Conservation (phyloP, 2,329 filamentous ascomycete genomes). For the Trichophyton mentagrophytes region DNA sequence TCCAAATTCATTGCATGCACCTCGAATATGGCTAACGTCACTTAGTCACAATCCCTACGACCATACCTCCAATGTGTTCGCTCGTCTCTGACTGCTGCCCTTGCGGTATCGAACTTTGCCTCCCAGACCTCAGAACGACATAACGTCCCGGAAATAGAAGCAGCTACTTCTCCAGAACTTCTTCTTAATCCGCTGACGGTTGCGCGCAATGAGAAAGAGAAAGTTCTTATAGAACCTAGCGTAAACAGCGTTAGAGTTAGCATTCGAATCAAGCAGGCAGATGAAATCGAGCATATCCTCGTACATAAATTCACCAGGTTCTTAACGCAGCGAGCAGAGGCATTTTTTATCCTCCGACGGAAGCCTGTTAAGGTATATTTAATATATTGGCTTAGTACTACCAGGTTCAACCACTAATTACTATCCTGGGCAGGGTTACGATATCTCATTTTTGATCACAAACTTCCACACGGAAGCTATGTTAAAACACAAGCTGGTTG, state of each 20-base stretch:
- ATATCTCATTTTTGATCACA: conserved; percentile 96
- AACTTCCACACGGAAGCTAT: conserved; percentile 98
- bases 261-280: conserved; percentile 98
- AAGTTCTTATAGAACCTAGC: conserved; percentile 87
- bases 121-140: conserved; percentile 93
- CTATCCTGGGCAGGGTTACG: conserved; percentile 59
- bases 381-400: conserved; percentile 4
- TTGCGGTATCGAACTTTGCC: conserved; percentile 92
- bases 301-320: conserved; percentile 98
- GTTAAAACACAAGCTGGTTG: conserved; percentile 97
- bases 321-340: conserved; percentile 87
- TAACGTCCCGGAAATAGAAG: conserved; percentile 96
- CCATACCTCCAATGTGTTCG: conserved; percentile 95
- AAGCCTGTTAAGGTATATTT: conserved; percentile 74
- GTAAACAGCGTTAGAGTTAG: conserved; percentile 95
- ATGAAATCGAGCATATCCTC: conserved; percentile 95
- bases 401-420: neutral
- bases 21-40: conserved; percentile 6
- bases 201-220: conserved; percentile 92
- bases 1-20: neutral
- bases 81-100: conserved; percentile 81
- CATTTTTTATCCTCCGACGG: conserved; percentile 88
- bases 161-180: conserved; percentile 81
- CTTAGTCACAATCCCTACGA: conserved; percentile 83
- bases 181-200: conserved; percentile 82